Percentiles rank a stretch among this genome's conserved stretches.
These are phyloP conservation scores for Talaromyces sp. DNA, from an alignment of 2,329 filamentous ascomycete genomes.

Conservation along the genomic window DNA sequence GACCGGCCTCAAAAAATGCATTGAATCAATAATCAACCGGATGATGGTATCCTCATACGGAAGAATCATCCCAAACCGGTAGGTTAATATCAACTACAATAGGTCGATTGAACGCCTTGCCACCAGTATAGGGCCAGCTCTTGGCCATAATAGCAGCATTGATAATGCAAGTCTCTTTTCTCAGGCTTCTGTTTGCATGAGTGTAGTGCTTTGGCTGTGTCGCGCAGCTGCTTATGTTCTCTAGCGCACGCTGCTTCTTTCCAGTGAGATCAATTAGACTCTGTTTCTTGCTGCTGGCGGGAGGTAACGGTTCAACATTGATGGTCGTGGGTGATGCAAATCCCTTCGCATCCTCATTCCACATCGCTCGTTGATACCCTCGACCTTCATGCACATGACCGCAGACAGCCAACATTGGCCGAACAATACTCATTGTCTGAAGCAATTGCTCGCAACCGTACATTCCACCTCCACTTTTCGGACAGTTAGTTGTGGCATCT, in stretches of 20 bases:
- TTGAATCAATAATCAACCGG: neutral
- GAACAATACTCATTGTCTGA: slow-evolving; percentile 41
- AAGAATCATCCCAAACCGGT: slow-evolving; percentile 48
- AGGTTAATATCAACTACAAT: slow-evolving; percentile 79
- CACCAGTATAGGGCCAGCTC: slow-evolving; percentile 57
- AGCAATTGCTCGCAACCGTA: slow-evolving; percentile 49
- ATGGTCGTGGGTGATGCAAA: neutral
- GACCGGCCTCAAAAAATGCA: neutral
- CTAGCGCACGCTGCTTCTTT: slow-evolving; percentile 32
- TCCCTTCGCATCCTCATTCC: slow-evolving; percentile 28
- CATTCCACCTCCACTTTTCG: neutral
- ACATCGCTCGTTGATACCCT: slow-evolving; percentile 49
- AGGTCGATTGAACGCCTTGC: slow-evolving; percentile 67
- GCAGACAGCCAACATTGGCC: slow-evolving; percentile 50
- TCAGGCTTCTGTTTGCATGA: slow-evolving; percentile 16
- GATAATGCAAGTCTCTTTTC: slow-evolving; percentile 66
- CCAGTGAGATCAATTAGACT: slow-evolving; percentile 50
- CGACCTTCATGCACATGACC: slow-evolving; percentile 57
- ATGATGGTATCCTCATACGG: neutral
- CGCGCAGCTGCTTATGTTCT: slow-evolving; percentile 21
- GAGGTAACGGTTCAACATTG: slow-evolving; percentile 28
- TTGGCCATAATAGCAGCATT: slow-evolving; percentile 72
- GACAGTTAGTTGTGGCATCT: neutral
- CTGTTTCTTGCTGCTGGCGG: slow-evolving; percentile 49
- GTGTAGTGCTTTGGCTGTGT: slow-evolving; percentile 5